Base-by-base conservation (phyloP, 2,329 filamentous ascomycete genomes). In the Emergomyces africanus region DNA sequence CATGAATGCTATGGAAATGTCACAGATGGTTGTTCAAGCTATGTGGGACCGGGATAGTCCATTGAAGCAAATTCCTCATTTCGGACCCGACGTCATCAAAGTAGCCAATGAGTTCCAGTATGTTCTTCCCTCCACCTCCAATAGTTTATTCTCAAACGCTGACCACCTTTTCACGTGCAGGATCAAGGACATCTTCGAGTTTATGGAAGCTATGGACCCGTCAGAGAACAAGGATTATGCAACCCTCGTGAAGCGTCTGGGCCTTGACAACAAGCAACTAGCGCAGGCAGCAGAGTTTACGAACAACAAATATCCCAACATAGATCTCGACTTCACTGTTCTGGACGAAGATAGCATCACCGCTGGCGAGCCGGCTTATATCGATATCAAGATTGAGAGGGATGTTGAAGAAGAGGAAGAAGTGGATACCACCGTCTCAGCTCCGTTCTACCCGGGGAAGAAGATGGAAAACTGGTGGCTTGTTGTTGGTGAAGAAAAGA, bases 391-490 rank as follows among this genome's bases (percentile, higher is more conserved):
- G 69, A 87, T 99, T 63, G 85, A 89, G 66, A 87, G 94, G 37
- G 90, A 95, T 67, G 77, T 92, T 5, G 83, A 85, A n/a, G 83
- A 84, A 12, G 83, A 84, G 44, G 83, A 87, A 57, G 86, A 89
- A 64, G 82, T 88, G 18, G 90, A 96, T 71, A 83, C 87, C 1
- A 86, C 85, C 1, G 95, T 97, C 1, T 91, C 97, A 70, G 91
- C 92, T 57, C 94, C 94, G 0, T 99, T 97, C 79, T 99, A 94
- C 71, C 91, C 94, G 0, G 79, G 74, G 55, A 87, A 87, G 73
- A 99, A 99, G 81, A 87, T 89, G 78, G 94, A 99, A 80, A 96
- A 94, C 71, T 99, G 91, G 91, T 99, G 94, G 94, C 77, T 99
- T 59, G 89, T 99, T 23, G 89, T 99, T 39, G 92, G 91, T 35